Conservation (phyloP, 169 alveolate genomes). For the Eimeria tenella region DNA sequence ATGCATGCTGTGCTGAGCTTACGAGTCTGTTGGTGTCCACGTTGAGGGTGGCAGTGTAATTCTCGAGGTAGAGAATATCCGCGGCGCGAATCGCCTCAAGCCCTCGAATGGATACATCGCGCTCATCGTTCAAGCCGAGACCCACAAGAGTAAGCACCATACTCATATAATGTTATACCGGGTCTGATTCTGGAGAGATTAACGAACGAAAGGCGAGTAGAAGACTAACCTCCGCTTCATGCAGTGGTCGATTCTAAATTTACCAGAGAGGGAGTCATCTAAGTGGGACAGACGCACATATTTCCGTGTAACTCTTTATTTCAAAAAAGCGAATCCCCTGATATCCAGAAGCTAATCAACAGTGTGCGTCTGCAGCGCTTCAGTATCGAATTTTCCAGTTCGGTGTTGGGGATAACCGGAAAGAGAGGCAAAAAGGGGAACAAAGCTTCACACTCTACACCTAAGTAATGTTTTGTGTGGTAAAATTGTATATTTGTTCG, state of each 20-base stretch:
- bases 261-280: no score
- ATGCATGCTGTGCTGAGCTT: not conserved
- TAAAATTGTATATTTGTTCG: no score
- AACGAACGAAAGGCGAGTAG: not conserved
- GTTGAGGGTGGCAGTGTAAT: slow-evolving; percentile 91
- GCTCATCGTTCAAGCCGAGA: slow-evolving; percentile 91
- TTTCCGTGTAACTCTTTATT: no score
- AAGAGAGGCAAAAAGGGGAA: not conserved
- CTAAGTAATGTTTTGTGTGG: no score
- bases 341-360: no score
- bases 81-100: slow-evolving; percentile 87
- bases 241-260: not conserved
- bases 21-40: slow-evolving; percentile 85
- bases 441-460: not conserved
- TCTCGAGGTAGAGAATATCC: slow-evolving; percentile 89
- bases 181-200: not conserved
- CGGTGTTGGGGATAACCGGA: slow-evolving; percentile 12
- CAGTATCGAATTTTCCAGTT: not conserved
- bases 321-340: no score
- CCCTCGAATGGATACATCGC: slow-evolving; percentile 90
- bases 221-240: not conserved
- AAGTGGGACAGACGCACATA: no score
- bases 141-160: slow-evolving; percentile 90
- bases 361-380: no score
- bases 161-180: not conserved